Evolutionary conservation across 176 grass and related monocot genomes (phyloP), one percentile per base, ranked within the genome.

Genomic region (Carex littledalei): DNA sequence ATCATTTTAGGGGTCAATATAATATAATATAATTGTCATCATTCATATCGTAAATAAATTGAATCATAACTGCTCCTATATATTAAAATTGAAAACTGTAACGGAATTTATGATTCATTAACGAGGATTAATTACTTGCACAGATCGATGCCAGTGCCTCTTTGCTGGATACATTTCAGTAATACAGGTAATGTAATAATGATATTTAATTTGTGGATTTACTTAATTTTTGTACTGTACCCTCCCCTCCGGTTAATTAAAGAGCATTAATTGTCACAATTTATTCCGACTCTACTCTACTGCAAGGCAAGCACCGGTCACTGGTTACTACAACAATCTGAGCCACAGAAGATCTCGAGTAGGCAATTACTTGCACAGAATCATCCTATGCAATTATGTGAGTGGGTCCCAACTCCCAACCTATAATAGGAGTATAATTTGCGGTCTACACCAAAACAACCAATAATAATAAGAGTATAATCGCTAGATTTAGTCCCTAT

Each of bases 341-440:
- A 67, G 62, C 5, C 2, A 22, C 32, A 83, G 39, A 83, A 67
- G 17, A 67, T 50, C 59, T 13, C 0, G 60, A 47, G 11, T 32
- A 32, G 39, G 80, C 49, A 24, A 83, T 83, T 49, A 82, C 58
- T 82, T 53, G 32, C 73, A 65, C 63, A 66, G 14, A 67, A 83
- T 53, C 12, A 83, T 53, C 12, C 41, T 24, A 32, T 83, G 80
- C 80, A 67, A 67, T 63, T 83, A 83, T 83, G 67, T 81, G 32
- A 67, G 80, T 83, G 62, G 80, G 80, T 83, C 80, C 37, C 34
- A 35, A 35, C 4, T 35, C 34, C 34, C 22, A 83, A 52, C 41
- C 80, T 83, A 83, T 67, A 67, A 83, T 83, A 67, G 80, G 59
- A 29, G 37, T 67, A 83, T 67, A 83, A 83, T 83, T 82, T 83